Percentiles rank a stretch among this genome's conserved stretches.
These are phyloP conservation scores for Pseudodiploospora longispora DNA, from an alignment of 2,329 filamentous ascomycete species.

Conservation along the genomic window DNA sequence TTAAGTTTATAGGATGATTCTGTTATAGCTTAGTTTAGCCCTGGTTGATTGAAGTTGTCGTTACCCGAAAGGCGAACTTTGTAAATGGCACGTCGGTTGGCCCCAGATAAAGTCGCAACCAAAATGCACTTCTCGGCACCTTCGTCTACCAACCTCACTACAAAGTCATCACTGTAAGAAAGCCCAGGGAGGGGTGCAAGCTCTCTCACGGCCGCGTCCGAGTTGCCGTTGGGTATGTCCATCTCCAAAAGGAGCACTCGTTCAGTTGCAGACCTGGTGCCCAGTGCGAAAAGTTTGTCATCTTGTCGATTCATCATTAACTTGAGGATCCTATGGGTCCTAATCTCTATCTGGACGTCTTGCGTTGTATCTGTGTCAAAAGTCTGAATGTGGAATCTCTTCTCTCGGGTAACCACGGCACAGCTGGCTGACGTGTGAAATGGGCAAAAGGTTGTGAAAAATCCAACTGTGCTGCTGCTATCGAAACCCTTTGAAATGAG, in stretches of 20 bases:
- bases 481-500: conserved; percentile 6
- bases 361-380: conserved; percentile 3
- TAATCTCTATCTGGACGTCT: conserved; percentile 14
- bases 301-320: conserved; percentile 15
- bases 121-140: background rate
- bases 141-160: conserved; percentile 7
- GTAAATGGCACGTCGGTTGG: background rate
- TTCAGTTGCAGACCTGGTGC: conserved; percentile 12
- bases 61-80: conserved; percentile 1
- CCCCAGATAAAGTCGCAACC: conserved; percentile 1
- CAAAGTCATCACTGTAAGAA: conserved; percentile 13
- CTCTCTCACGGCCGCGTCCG: conserved; percentile 6
- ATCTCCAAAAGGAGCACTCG: conserved; percentile 17
- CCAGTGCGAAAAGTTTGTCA: conserved; percentile 17
- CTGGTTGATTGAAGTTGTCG: background rate
- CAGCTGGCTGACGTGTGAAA: conserved; percentile 14
- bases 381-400: conserved; percentile 16
- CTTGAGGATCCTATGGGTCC: conserved; percentile 19
- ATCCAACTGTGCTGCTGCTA: conserved; percentile 15
- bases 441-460: conserved; percentile 22
- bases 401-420: conserved; percentile 19
- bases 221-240: conserved; percentile 6
- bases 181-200: conserved; percentile 11
- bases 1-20: no score
- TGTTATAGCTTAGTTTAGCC: no score